Evolutionary conservation across 192 early-diverging fungal species (phyloP).

Genomic region (Chytriomyces sp.): DNA sequence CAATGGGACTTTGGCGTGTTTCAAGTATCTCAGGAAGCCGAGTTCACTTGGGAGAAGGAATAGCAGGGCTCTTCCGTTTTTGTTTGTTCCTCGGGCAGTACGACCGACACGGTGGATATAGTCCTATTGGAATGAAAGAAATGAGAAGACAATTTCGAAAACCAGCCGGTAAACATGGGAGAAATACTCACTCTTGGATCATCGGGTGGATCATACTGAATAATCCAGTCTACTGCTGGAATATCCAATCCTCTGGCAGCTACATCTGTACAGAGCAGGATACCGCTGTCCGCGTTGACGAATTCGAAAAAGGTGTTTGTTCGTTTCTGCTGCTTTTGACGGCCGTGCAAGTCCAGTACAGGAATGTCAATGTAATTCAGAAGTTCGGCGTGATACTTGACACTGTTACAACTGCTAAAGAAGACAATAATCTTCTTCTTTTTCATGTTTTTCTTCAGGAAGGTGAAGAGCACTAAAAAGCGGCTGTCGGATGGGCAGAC

Average conservation of each 20-base stretch:
- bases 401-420: slow-evolving; percentile 95
- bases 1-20: slow-evolving; percentile 97
- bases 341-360: slow-evolving; percentile 95
- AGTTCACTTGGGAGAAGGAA: slow-evolving; percentile 94
- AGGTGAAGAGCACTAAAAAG: slow-evolving; percentile 98
- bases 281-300: slow-evolving; percentile 90
- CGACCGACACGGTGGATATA: slow-evolving; percentile 71
- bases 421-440: slow-evolving; percentile 99
- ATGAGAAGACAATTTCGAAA: too few relatives aligned
- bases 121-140: too few relatives aligned
- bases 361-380: slow-evolving; percentile 99
- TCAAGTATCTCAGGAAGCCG: slow-evolving; percentile 94
- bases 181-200: slow-evolving; percentile 77
- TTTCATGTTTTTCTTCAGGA: slow-evolving; percentile 94
- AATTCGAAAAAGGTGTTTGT: slow-evolving; percentile 99
- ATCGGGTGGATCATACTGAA: slow-evolving; percentile 99
- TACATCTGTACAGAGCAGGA: slow-evolving; percentile 95
- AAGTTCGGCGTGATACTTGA: slow-evolving; percentile 97
- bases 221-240: slow-evolving; percentile 98
- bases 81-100: slow-evolving; percentile 87
- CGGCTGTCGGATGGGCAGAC: slow-evolving; percentile 89
- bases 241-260: slow-evolving; percentile 98
- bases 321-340: slow-evolving; percentile 98
- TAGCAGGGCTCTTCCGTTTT: slow-evolving; percentile 88
- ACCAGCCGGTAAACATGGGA: neutral